Base-by-base conservation (phyloP, 306 rosid species). In the Gastrolobium bilobum region DNA sequence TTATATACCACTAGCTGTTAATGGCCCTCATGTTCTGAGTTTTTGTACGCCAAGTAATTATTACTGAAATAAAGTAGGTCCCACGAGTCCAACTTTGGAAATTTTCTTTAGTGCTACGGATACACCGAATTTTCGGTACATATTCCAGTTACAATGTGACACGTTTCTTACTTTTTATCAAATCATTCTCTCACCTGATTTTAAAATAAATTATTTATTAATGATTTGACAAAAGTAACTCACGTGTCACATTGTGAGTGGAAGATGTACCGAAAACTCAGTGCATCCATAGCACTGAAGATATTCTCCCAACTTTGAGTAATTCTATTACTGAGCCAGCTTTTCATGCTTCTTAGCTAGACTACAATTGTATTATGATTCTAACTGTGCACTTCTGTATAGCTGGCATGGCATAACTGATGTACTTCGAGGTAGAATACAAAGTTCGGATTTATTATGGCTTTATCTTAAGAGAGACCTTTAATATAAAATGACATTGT, bases 401-500 rank as follows among this genome's bases (percentile, higher is more conserved):
- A 50, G 71, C 63, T 61, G 37, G 56, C 56, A 52, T 14, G 53
- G 53, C 11, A 52, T 51, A 14, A 61, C 51, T 76, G 65, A 72
- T 65, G 42, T 34, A 10, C 59, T 53, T 77, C 64, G 13, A 66
- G 77, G 44, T 5, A 46, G 40, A n/a, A 33, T 50, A 61, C 10
- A 1, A 68, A 51, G 48, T 68, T 73, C 40, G 20, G 42, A 67
- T 73, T 59, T 76, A 56, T 37, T 35, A 10, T 58, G 65, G 46
- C 54, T 51, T 51, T 53, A 39, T 77, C 69, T 70, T 26, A 57
- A 50, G 29, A 64, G 59, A 48, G 54, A 65, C 58, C 60, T 56
- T 50, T 66, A 62, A 81, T 47, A 42, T 60, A 48, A 57, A 68
- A 78, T 75, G 61, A 46, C 33, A 52, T 66, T 47, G 54, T 60